Percentiles rank a stretch among this genome's conserved stretches.
Evolutionary conservation across 257 asterid species (phyloP).

Genomic region (Solanum pinnatisectum): DNA sequence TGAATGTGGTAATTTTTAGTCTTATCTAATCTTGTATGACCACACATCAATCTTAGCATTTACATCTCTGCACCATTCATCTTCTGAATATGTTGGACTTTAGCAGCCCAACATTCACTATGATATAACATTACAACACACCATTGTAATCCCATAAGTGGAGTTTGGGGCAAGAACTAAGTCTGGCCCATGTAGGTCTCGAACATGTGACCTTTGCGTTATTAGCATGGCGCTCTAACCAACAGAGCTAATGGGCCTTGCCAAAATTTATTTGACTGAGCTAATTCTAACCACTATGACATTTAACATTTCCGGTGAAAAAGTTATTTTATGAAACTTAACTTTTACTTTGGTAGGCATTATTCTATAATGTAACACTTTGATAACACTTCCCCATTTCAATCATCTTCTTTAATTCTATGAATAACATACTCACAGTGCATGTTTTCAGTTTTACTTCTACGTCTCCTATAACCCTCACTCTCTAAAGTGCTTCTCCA

Average conservation of each 20-base stretch:
- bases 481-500: background rate
- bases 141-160: background rate
- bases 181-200: constrained; percentile 26
- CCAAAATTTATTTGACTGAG: background rate
- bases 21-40: background rate
- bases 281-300: background rate
- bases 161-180: background rate
- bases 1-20: background rate
- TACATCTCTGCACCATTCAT: background rate
- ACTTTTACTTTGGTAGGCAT: background rate
- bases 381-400: background rate
- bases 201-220: constrained; percentile 22
- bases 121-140: background rate
- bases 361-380: background rate
- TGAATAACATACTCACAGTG: background rate
- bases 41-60: background rate
- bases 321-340: background rate
- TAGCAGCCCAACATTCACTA: background rate
- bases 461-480: background rate
- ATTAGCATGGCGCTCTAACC: constrained; percentile 26
- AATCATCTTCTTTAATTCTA: background rate
- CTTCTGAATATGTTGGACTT: background rate
- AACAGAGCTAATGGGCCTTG: constrained; percentile 14
- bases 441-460: background rate
- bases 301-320: background rate